These are phyloP conservation scores for Luffa acutangula DNA, from an alignment of 306 rosid genomes.

Conservation along the genomic window DNA sequence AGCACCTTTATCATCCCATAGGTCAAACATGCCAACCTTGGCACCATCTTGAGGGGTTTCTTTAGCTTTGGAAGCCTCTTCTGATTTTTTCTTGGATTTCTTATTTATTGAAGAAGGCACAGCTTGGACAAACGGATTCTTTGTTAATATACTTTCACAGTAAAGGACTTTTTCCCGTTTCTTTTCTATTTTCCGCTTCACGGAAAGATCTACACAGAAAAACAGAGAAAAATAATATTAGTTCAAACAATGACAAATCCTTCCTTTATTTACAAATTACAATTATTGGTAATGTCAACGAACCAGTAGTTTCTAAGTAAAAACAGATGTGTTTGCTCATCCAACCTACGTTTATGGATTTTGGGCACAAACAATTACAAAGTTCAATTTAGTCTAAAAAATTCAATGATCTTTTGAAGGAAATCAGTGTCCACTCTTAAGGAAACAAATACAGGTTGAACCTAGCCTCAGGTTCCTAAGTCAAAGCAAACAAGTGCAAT, in stretches of 20 bases:
- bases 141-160: conserved; percentile 52
- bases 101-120: conserved; percentile 64
- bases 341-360: not conserved
- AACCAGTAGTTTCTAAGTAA: not conserved
- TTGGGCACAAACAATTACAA: not conserved
- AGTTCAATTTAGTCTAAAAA: not conserved
- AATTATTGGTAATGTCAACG: not conserved
- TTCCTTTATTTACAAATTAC: not conserved
- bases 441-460: conserved; percentile 5
- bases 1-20: conserved; percentile 63
- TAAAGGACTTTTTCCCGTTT: conserved; percentile 67
- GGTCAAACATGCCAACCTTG: conserved; percentile 52
- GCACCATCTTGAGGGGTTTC: conserved; percentile 20
- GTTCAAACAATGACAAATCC: not conserved
- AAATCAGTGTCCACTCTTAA: not conserved
- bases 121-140: conserved; percentile 62
- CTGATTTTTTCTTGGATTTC: conserved; percentile 40
- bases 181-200: conserved; percentile 80
- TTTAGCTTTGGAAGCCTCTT: conserved; percentile 15
- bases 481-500: not conserved
- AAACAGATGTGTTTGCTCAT: not conserved
- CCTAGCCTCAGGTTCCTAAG: conserved; percentile 13
- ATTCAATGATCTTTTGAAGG: not conserved
- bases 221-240: not conserved
- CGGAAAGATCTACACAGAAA: conserved; percentile 49